Conservation (phyloP, 1,284 basidiomycete species). For the Kwoniella shivajii region DNA sequence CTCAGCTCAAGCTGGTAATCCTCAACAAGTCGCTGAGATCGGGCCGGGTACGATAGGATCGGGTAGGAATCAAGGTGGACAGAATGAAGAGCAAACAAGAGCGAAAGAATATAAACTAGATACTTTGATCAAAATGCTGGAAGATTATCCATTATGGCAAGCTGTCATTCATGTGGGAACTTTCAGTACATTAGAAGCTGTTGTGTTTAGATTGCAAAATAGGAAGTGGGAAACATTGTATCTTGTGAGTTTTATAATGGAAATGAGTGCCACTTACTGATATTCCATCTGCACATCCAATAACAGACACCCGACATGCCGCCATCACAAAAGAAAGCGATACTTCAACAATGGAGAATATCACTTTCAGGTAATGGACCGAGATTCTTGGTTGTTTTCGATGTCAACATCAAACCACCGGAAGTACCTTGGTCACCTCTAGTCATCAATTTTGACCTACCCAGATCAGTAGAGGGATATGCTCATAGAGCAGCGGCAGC, state of each 20-base stretch:
- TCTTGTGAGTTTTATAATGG: constrained; percentile 62
- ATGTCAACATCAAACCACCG: constrained; percentile 82
- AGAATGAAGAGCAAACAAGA: constrained; percentile 73
- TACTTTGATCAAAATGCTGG: constrained; percentile 87
- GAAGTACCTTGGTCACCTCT: constrained; percentile 88
- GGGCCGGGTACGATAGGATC: constrained; percentile 89
- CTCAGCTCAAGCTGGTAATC: constrained; percentile 65
- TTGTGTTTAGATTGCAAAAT: constrained; percentile 76
- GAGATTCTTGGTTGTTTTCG: constrained; percentile 81
- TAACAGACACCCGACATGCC: constrained; percentile 66
- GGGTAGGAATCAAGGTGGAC: constrained; percentile 61
- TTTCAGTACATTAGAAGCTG: constrained; percentile 77
- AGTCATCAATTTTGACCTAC: constrained; percentile 92
- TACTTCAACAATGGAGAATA: constrained; percentile 60
- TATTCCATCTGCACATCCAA: no score
- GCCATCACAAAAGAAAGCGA: constrained; percentile 64
- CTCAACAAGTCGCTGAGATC: constrained; percentile 1
- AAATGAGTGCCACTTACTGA: neutral
- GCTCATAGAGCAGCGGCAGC: constrained; percentile 63
- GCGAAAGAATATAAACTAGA: constrained; percentile 97
- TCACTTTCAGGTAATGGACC: constrained; percentile 45
- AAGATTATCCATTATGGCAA: constrained; percentile 70
- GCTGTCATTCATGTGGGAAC: constrained; percentile 89
- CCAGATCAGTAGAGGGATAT: constrained; percentile 93
- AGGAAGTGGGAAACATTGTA: constrained; percentile 82